Base-by-base conservation (phyloP, 1,284 basidiomycete species). In the Gymnopus androsaceus region DNA sequence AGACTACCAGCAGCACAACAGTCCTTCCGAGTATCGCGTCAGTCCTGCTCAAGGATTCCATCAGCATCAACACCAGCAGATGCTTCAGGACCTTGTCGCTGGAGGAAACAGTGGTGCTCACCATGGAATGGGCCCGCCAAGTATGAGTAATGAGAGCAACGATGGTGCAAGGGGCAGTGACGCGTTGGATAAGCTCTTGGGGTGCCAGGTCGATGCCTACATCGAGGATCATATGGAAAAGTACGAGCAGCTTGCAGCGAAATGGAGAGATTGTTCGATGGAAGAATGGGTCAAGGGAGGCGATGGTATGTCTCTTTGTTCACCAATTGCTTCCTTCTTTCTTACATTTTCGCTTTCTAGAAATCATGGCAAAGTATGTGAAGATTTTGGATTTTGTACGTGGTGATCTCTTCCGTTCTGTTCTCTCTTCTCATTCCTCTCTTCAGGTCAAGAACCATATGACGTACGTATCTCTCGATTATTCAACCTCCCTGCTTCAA, bases 281-380 rank as follows among this genome's bases (percentile, higher is more conserved):
- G 68, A 69, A n/a, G 74, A 75, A 38, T 75, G 75, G 75, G 57
- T 67, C 15, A 66, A 71, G 34, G 75, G 74, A 9, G 70, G 68
- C 9, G 67, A 72, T 49, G 74, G 75, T 75, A 44, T 5, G 59
- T 51, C 21, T 25, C 14, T 42, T 27, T 36, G 28, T 21, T 28
- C 31, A 53, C 9, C 19, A 53, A 21, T 15, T 31, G 34, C 17
- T n/a, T n/a, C 33, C 11, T 40, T 14, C 38, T 38, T 34, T 19
- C 47, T 55, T 45, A n/a, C 31, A 5, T 48, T 23, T 12, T n/a
- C 12, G 21, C 36, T 30, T 4, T 12, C 6, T 54, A 75, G 72
- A 72, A 60, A 68, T 73, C 51, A 65, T 66, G 12, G 59, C 63
- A 11, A 65, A 69, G 30, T 75, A 67, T 52, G 52, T 54, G 17